These are phyloP conservation scores for Myxozyma sirexii DNA, from an alignment of 805 yeast species.

Conservation along the genomic window DNA sequence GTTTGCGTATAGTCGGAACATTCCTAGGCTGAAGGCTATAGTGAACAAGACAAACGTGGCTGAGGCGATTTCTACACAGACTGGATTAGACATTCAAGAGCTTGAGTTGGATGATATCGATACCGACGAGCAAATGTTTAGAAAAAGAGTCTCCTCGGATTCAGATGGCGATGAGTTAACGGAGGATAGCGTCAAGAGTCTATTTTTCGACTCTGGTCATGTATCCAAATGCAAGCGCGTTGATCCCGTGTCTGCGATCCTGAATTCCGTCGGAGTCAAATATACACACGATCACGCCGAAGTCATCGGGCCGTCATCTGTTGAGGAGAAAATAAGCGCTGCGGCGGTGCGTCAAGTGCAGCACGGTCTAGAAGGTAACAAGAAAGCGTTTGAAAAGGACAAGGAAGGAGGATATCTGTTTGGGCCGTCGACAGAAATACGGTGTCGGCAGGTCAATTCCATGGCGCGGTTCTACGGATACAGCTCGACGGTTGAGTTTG, in stretches of 20 bases:
- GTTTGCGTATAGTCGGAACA: slow-evolving; percentile 6
- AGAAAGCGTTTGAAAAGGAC: background rate
- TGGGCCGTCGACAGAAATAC: slow-evolving; percentile 22
- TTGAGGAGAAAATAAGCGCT: slow-evolving; percentile 14
- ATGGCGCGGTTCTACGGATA: slow-evolving; percentile 21
- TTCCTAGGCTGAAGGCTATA: slow-evolving; percentile 12
- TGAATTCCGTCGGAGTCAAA: slow-evolving; percentile 25
- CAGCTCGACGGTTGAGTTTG: slow-evolving; percentile 21
- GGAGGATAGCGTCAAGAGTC: background rate
- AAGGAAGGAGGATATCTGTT: background rate
- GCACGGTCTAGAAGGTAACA: background rate
- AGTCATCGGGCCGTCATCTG: slow-evolving; percentile 21
- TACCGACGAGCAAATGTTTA: background rate
- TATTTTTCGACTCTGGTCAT: background rate
- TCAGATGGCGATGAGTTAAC: background rate
- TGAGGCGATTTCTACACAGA: slow-evolving; percentile 18
- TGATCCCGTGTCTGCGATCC: slow-evolving; percentile 30
- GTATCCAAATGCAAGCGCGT: background rate
- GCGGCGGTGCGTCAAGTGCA: slow-evolving; percentile 4
- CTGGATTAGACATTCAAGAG: slow-evolving; percentile 14
- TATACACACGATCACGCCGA: slow-evolving; percentile 27
- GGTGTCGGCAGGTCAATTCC: slow-evolving; percentile 23
- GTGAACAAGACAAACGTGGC: slow-evolving; percentile 27
- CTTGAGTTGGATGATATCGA: background rate
- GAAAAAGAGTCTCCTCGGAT: background rate